These are phyloP conservation scores for Lentinula guzmanii DNA, from an alignment of 768 basidiomycete genomes.

Conservation along the genomic window DNA sequence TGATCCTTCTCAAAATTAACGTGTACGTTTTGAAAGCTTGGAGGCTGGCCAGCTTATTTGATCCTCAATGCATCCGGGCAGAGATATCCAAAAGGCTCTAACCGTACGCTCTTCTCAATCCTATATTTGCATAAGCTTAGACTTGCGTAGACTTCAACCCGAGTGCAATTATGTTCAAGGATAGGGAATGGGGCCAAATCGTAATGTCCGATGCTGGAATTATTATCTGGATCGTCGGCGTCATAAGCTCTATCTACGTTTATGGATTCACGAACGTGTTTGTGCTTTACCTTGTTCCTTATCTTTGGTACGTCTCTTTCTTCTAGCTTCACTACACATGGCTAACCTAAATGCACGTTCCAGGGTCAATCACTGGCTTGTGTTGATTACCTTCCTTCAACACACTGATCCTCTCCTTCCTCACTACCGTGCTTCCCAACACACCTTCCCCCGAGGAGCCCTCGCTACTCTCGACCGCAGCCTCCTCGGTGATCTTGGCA, in stretches of 20 bases:
- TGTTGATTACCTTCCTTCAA: conserved; percentile 95
- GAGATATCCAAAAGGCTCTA: conserved; percentile 72
- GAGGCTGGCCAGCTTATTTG: conserved; percentile 86
- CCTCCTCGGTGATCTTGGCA: conserved; percentile 73
- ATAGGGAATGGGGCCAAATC: conserved; percentile 72
- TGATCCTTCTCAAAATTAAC: background rate
- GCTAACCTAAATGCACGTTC: background rate
- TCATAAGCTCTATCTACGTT: conserved; percentile 50
- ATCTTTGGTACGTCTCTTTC: conserved; percentile 58
- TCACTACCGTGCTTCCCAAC: conserved; percentile 85
- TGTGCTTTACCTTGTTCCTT: conserved; percentile 79
- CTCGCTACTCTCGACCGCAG: conserved; percentile 86
- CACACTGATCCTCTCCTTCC: conserved; percentile 95
- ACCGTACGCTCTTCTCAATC: conserved; percentile 47
- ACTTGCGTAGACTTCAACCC: conserved; percentile 64
- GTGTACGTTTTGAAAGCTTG: conserved; percentile 37
- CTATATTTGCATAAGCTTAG: background rate
- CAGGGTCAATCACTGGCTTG: conserved; percentile 92
- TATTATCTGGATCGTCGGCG: conserved; percentile 57
- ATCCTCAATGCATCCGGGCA: conserved; percentile 84
- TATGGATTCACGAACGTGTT: conserved; percentile 71
- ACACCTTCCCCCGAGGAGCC: conserved; percentile 93
- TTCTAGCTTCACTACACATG: background rate
- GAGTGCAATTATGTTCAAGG: conserved; percentile 71
- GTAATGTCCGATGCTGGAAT: conserved; percentile 82